Base-by-base conservation (phyloP, 306 rosid species). In the Cucumis cinereus region DNA sequence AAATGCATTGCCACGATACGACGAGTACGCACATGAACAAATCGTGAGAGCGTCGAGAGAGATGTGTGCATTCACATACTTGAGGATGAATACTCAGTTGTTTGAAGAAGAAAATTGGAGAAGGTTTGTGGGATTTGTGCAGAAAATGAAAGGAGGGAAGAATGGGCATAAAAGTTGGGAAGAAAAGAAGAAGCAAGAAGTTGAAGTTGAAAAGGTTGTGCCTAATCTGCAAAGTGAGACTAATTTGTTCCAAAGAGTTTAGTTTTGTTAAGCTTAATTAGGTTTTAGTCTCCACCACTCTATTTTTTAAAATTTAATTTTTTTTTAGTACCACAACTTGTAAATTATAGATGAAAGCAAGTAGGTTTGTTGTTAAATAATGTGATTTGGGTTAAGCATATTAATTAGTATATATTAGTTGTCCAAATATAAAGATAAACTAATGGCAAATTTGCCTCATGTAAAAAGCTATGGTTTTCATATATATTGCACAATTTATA, bases 31-130 rank as follows among this genome's bases (percentile, higher is more conserved):
- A 0, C 89, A 86, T 7, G 83, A 90, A 67, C 97, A 90, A 84
- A 92, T 95, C 73, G 40, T 90, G 49, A 76, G 75, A 74, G 87
- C 99, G 0, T 69, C 97, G 3, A 91, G 52, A 14, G 84, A 81
- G 84, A 90, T 95, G 97, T 88, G 93, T 50, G 97, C 98, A 4
- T 95, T 95, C 80, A 95, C 99, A 1, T 95, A 92, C 82, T 70
- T 90, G 86, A 88, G 99, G 91, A 95, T 95, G 99, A 92, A 80
- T 77, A 92, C 86, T 0, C 88, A 92, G 0, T 40, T 95, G 78
- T 95, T 92, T 75, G 85, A 95, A 53, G 81, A 87, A 2, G 91
- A 88, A 19, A 86, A 90, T 63, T 90, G 98, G 98, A 85, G 93
- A 59, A 82, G 82, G 47, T 95, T 95, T 82, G 96, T 89, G 77